Evolutionary conservation across 495 filamentous ascomycete genomes (phyloP).

Genomic region (Penicillium crystallinum): DNA sequence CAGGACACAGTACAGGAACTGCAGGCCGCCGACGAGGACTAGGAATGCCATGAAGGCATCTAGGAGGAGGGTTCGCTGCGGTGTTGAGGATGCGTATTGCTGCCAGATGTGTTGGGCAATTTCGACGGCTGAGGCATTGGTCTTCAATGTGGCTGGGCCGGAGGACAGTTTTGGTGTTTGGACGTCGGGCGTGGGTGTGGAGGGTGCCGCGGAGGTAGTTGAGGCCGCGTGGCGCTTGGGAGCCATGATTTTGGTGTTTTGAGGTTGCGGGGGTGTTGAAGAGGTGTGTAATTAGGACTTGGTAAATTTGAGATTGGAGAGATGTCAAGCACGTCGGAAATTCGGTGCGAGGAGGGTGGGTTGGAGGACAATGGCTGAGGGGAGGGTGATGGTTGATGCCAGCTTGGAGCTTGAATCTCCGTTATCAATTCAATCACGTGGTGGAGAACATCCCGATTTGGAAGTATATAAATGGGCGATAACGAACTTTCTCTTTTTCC

Average conservation of each 20-base stretch:
- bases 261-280: conserved; percentile 1
- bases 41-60: conserved; percentile 92
- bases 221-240: conserved; percentile 45
- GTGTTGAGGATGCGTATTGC: conserved; percentile 71
- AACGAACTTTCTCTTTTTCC: not conserved
- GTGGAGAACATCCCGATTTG: not conserved
- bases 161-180: conserved; percentile 40
- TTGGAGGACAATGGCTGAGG: conserved; percentile 19
- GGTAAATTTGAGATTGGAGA: not conserved
- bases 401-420: conserved; percentile 26
- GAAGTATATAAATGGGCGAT: conserved; percentile 4
- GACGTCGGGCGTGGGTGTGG: conserved; percentile 15
- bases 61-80: conserved; percentile 86
- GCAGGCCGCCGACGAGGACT: conserved; percentile 75
- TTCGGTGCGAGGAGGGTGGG: conserved; percentile 2
- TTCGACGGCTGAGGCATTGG: conserved; percentile 46
- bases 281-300: not conserved
- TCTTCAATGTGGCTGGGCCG: conserved; percentile 34
- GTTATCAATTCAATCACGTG: conserved; percentile 27
- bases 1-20: conserved; percentile 90
- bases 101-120: conserved; percentile 57
- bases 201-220: conserved; percentile 31
- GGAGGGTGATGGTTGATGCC: conserved; percentile 23
- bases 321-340: not conserved
- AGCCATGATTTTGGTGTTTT: conserved; percentile 35